Conservation (phyloP, 805 yeast genomes). For the Nadsonia fulvescens region DNA sequence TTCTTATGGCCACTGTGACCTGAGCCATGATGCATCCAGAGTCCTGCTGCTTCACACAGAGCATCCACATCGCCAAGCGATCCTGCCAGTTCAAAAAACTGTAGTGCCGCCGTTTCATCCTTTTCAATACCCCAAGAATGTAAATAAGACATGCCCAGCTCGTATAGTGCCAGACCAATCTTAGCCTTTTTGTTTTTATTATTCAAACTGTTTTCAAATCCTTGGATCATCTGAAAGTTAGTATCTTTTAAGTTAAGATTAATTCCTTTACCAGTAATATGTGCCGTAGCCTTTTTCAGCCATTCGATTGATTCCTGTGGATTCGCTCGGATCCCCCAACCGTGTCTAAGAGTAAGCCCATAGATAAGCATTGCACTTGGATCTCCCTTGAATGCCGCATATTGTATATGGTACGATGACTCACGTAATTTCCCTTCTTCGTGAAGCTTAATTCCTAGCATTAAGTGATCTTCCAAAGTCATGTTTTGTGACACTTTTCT, state of each 20-base stretch:
- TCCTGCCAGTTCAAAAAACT: constrained; percentile 45
- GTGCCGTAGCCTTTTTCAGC: constrained; percentile 33
- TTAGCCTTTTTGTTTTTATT: constrained; percentile 11
- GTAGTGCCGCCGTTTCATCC: constrained; percentile 40
- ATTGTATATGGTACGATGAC: constrained; percentile 48
- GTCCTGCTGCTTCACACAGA: constrained; percentile 46
- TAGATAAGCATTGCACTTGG: constrained; percentile 52
- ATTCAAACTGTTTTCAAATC: constrained; percentile 8
- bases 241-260: constrained; percentile 2
- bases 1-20: constrained; percentile 31
- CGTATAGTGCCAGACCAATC: constrained; percentile 29
- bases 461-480: constrained; percentile 15
- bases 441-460: constrained; percentile 22
- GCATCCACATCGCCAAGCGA: constrained; percentile 51
- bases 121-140: constrained; percentile 38
- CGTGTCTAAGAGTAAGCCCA: constrained; percentile 47
- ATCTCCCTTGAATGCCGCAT: constrained; percentile 44
- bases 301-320: constrained; percentile 36
- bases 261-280: too few species aligned
- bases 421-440: constrained; percentile 44
- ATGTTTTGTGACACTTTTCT: too few species aligned
- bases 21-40: constrained; percentile 48
- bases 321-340: constrained; percentile 49
- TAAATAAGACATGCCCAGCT: constrained; percentile 38
- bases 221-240: constrained; percentile 18